Conservation (phyloP, 148 eudicot species). For the Fallopia convolvulus region DNA sequence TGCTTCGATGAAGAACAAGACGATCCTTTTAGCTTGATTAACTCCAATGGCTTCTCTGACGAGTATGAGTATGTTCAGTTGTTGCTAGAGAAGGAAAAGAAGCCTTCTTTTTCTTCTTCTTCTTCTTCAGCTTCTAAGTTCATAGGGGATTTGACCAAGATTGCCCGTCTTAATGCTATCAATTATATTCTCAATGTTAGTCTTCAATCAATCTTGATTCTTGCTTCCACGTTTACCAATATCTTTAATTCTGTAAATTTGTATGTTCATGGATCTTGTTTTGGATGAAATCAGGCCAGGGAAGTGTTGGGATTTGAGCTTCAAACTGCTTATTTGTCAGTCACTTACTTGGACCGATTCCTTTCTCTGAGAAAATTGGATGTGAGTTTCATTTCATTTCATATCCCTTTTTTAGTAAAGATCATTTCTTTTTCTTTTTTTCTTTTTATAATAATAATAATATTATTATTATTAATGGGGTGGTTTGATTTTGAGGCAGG, state of each 20-base stretch:
- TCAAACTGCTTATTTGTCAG: conserved; percentile 19
- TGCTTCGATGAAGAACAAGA: conserved; percentile 5
- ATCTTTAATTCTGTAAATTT: neutral
- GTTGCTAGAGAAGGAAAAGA: conserved; percentile 20
- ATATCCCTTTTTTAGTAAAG: neutral
- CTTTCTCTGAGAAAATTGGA: conserved; percentile 13
- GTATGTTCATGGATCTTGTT: neutral
- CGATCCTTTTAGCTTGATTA: neutral
- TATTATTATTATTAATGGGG: neutral
- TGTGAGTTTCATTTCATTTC: conserved; percentile 11
- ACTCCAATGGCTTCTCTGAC: conserved; percentile 8
- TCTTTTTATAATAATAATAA: too few species aligned
- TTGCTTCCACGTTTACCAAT: neutral
- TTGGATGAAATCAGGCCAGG: conserved; percentile 7
- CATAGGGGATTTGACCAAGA: neutral
- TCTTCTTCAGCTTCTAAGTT: neutral
- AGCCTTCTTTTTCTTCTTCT: neutral
- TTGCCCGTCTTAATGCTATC: conserved; percentile 14
- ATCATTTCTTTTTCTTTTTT: neutral
- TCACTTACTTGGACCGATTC: conserved; percentile 19
- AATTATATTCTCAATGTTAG: conserved; percentile 19
- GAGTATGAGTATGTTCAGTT: conserved; percentile 21
- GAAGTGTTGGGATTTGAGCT: conserved; percentile 11
- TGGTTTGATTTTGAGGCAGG: conserved; percentile 13
- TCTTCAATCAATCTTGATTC: neutral